Evolutionary conservation across 1,284 basidiomycete genomes (phyloP).

Genomic region (Rhizoctonia solani): DNA sequence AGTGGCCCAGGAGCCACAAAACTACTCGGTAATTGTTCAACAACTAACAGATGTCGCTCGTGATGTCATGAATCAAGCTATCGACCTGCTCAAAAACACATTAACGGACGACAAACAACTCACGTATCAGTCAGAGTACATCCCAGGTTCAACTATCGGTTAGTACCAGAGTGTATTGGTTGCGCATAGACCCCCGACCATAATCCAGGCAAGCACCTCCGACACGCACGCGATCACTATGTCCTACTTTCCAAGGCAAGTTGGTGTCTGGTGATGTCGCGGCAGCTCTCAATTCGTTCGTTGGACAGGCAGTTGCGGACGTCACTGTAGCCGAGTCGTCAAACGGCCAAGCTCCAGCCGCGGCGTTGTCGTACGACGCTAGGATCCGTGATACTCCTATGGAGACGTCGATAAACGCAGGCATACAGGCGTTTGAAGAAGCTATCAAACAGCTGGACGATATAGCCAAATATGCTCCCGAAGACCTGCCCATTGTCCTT

Average conservation of each 20-base stretch:
- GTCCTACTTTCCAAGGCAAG: conserved; percentile 61
- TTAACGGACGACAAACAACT: conserved; percentile 70
- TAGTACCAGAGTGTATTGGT: conserved; percentile 35
- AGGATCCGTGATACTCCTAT: conserved; percentile 77
- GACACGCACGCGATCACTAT: conserved; percentile 81
- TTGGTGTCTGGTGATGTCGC: neutral
- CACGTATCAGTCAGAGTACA: conserved; percentile 62
- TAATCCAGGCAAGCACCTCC: conserved; percentile 71
- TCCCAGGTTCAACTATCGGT: conserved; percentile 85
- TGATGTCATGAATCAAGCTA: conserved; percentile 66
- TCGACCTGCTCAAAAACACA: conserved; percentile 63
- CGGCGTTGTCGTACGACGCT: conserved; percentile 68
- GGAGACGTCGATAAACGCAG: conserved; percentile 67
- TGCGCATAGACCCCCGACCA: neutral
- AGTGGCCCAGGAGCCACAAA: neutral
- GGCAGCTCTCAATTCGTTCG: neutral
- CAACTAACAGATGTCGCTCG: conserved; percentile 63
- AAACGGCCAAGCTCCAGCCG: conserved; percentile 28
- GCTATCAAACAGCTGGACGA: conserved; percentile 62
- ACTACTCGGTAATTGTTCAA: conserved; percentile 2
- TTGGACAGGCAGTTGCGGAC: neutral
- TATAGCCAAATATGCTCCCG: conserved; percentile 51
- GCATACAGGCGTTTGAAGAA: conserved; percentile 58
- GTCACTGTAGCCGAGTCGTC: neutral
- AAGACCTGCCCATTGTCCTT: conserved; percentile 63